Base-by-base conservation (phyloP, 352 stramenopile genomes). In the Pythium dissimile region DNA sequence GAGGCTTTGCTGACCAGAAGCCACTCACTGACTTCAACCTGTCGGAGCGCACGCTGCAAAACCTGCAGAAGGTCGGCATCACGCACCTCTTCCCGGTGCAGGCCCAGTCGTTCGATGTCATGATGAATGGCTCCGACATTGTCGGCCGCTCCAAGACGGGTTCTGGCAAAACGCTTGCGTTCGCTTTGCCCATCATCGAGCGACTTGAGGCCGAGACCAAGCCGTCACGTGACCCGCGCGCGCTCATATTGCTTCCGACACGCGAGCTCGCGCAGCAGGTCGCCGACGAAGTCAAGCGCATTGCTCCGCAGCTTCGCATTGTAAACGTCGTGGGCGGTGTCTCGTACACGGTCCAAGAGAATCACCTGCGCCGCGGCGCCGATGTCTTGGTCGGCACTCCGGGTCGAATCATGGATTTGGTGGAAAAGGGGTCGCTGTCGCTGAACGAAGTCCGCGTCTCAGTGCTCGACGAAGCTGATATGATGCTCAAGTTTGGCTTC, bases 401-500 rank as follows among this genome's bases (percentile, higher is more conserved):
- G 7, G 97, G 97, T n/a, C 91, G 97, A 47, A 88, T 99, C 44
- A 97, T 98, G 71, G 96, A 99, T 75, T 77, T 98, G 64, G 78
- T 99, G 24, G 67, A 98, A 55, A 96, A 97, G 63, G 91, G 90
- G 31, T 91, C 84, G 35, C 74, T 99, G 2, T 77, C 91, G 58
- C 79, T 99, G 5, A 87, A 86, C n/a, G 53, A 80, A 8, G 78
- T 98, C 10, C 75, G 94, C 44, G 89, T 95, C 45, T 75, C 96
- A 5, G 91, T 99, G 27, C 79, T 99, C 24, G 96, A 99, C 55
- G 96, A 99, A 72, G 96, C 96, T 26, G 96, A 99, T 70, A 97
- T 98, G 87, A 99, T 99, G 96, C 84, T 99, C 45, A 98, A 98
- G 77, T 98, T 99, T 79, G 96, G 96, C 31, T 99, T 99, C 73